Evolutionary conservation across 371 early-diverging fungal genomes (phyloP).

Genomic region (Mortierella sp.): DNA sequence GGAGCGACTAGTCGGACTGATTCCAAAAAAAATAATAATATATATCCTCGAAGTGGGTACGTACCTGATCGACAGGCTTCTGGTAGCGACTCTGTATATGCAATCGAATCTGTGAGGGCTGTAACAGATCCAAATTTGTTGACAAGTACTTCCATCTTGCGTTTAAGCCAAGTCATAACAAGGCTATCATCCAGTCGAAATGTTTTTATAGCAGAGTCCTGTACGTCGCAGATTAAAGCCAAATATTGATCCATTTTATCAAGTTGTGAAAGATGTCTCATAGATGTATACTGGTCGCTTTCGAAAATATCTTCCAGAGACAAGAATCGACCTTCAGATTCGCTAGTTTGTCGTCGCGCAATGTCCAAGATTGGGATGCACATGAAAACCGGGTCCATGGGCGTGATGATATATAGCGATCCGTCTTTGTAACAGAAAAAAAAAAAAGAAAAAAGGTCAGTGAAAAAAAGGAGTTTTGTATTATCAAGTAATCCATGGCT

Average conservation of each 20-base stretch:
- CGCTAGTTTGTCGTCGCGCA: conserved; percentile 27
- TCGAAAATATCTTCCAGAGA: conserved; percentile 35
- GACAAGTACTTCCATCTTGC: conserved; percentile 33
- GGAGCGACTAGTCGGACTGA: conserved; percentile 9
- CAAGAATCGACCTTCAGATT: conserved; percentile 40
- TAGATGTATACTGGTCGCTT: conserved; percentile 48
- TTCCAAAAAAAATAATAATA: background rate
- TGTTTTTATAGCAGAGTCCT: conserved; percentile 16
- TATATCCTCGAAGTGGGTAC: background rate
- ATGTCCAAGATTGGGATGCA: conserved; percentile 52
- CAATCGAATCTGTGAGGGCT: conserved; percentile 33
- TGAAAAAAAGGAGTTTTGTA: background rate
- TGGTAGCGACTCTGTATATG: conserved; percentile 47
- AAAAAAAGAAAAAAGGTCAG: background rate
- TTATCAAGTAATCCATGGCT: no score
- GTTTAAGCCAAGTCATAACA: conserved; percentile 44
- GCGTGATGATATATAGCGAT: conserved; percentile 46
- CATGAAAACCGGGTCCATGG: conserved; percentile 50
- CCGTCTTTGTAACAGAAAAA: conserved; percentile 19
- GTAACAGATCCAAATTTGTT: conserved; percentile 22
- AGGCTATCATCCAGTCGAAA: conserved; percentile 31
- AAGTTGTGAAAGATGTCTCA: conserved; percentile 33
- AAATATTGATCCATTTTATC: conserved; percentile 15
- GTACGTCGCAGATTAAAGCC: conserved; percentile 35
- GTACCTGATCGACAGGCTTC: conserved; percentile 32